These are phyloP conservation scores for Angomonas deanei DNA, from an alignment of 208 protist species.

Conservation along the genomic window DNA sequence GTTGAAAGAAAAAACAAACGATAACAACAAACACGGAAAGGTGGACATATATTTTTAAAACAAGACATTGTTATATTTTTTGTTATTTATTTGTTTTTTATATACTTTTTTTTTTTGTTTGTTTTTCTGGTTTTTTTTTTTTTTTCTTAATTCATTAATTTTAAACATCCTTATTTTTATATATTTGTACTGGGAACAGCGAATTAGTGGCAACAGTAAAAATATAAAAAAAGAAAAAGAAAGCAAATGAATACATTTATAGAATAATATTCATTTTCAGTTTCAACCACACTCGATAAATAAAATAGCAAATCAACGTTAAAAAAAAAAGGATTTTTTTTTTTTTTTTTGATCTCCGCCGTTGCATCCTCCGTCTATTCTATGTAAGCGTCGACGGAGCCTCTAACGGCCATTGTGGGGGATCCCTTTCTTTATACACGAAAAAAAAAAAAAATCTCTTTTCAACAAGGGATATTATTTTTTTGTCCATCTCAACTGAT, in stretches of 20 bases:
- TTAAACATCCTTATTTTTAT: not conserved
- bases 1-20: not conserved
- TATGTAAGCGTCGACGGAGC: no score
- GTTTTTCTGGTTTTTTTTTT: conserved; percentile 1
- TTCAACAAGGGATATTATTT: no score
- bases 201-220: not conserved
- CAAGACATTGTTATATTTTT: not conserved
- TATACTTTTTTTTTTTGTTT: not conserved
- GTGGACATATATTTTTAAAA: not conserved
- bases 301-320: no score
- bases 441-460: no score
- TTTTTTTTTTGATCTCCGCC: not conserved
- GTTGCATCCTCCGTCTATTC: no score
- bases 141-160: not conserved
- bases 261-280: no score
- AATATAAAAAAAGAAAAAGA: conserved; percentile 2
- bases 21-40: not conserved
- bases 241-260: no score
- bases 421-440: no score
- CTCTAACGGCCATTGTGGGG: no score
- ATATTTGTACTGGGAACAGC: no score
- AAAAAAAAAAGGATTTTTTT: not conserved
- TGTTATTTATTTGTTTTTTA: not conserved
- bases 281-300: no score
- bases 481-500: no score